Evolutionary conservation across 495 filamentous ascomycete genomes (phyloP), one percentile per base, ranked within the genome.

Genomic region (Trichoderma virens): DNA sequence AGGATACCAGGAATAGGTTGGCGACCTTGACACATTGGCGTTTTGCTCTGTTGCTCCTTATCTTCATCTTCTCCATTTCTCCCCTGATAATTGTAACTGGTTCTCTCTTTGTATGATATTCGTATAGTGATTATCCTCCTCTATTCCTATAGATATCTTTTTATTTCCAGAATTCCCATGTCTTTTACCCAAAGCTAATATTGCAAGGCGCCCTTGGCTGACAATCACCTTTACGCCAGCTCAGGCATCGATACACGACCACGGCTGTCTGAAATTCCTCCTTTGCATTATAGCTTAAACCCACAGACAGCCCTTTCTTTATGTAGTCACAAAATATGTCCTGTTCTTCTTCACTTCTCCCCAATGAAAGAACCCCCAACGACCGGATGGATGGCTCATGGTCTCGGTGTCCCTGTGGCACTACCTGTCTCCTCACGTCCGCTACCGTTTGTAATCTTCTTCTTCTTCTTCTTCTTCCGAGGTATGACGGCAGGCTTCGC

Each of bases 401-500:
- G 35, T 11, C 16, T 41, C 5, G 76, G 78, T n/a, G 78, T 79
- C 28, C 73, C 77, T 25, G 72, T 65, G 0, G 72, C 73, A 65
- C 78, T 78, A 1, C 73, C 75, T n/a, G 76, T 79, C 30, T 77
- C 78, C 65, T 73, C 71, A n/a, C 71, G 65, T 0, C 68, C 45
- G 18, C 65, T 51, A 7, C 75, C 77, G 51, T 77, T 78, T 45
- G 71, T 69, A 45, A 69, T 64, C 81, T 85, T 88, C 76, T 83
- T 80, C 70, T 76, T 78, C 76, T 88, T 93, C 78, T 88, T 92
- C 79, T 89, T 91, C 71, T 83, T 84, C 62, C 81, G 74, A 1
- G 85, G 83, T 14, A 93, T 76, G n/a, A 95, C 85, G 11, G 85
- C 88, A 2, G 93, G 92, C 70, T 84, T 87, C 4, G 79, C 78